These are phyloP conservation scores for Keqinozyma sinolaborantium DNA, from an alignment of 1,139 yeast genomes.

Conservation along the genomic window DNA sequence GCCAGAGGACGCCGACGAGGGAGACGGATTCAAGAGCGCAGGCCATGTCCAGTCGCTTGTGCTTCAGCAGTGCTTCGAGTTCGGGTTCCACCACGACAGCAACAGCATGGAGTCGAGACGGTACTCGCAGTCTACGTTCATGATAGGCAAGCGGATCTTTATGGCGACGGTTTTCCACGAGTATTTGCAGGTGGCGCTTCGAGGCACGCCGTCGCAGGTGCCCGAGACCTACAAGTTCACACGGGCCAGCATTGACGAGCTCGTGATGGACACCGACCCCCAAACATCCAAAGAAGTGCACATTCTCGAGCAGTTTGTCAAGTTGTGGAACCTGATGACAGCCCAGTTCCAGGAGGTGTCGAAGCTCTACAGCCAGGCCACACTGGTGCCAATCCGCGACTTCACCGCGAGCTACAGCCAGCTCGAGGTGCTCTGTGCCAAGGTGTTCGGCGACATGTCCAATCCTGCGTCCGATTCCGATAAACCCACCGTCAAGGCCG, in stretches of 20 bases:
- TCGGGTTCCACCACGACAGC: not conserved
- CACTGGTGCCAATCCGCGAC: not conserved
- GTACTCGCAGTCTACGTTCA: not conserved
- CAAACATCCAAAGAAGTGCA: not conserved
- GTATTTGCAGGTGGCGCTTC: not conserved
- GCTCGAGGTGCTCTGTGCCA: not conserved
- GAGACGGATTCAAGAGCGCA: constrained; percentile 1
- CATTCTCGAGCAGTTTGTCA: not conserved
- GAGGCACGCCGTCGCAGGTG: not conserved
- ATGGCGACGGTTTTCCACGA: not conserved
- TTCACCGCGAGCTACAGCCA: not conserved
- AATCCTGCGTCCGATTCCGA: not conserved
- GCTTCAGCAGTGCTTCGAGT: not conserved
- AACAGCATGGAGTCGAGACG: not conserved
- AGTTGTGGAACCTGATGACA: not conserved
- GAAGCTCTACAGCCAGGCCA: not conserved
- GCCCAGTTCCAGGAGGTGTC: not conserved
- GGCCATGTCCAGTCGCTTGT: constrained; percentile 1
- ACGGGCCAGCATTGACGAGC: not conserved
- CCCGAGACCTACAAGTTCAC: not conserved
- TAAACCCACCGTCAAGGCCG: not conserved
- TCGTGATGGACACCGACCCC: not conserved
- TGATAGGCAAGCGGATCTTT: not conserved
- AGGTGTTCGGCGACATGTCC: not conserved
- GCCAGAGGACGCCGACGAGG: constrained; percentile 4